Base-by-base conservation (phyloP, 768 basidiomycete genomes). In the Myochromella boudieri region DNA sequence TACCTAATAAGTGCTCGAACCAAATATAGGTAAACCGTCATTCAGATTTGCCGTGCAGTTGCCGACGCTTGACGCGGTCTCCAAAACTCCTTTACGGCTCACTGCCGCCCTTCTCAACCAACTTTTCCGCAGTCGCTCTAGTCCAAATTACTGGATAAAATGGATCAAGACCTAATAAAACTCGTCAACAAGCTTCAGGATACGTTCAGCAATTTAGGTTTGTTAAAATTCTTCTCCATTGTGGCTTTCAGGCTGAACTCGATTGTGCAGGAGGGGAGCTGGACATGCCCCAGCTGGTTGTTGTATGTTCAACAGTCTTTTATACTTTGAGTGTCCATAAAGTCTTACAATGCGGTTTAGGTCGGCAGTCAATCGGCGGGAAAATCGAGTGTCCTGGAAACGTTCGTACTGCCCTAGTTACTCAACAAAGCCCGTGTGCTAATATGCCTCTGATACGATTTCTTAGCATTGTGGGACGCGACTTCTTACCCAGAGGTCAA, bases 331-430 rank as follows among this genome's bases (percentile, higher is more conserved):
- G 11, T 8, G 3, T 26, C 14, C 21, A 28, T 20, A 14, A 42
- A 39, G 22, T 27, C 34, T 55, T 22, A 48, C 18, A 6, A 25
- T n/a, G 29, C 48, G 37, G 3, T 46, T 9, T 17, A 95, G 92
- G 92, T 97, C 60, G 95, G 95, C 48, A 95, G 93, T 58, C 95
- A 97, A 69, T 97, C 94, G 31, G 85, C 93, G 25, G 95, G 95
- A 51, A 97, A 97, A 74, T 97, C 94, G 27, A 92, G 91, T 66
- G 91, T 93, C 43, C 80, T 98, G 46, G 95, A 98, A 71, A 98
- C 89, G 93, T 93, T 58, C 59, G 88, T 77, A 36, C 55, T n/a
- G 24, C 53, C 38, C 41, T 47, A 42, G 37, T 52, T 51, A 56
- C 42, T 53, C 18, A n/a, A 22, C 11, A 24, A 18, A 26, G 37